These are phyloP conservation scores for Parietaria judaica DNA, from an alignment of 306 rosid genomes.

Conservation along the genomic window DNA sequence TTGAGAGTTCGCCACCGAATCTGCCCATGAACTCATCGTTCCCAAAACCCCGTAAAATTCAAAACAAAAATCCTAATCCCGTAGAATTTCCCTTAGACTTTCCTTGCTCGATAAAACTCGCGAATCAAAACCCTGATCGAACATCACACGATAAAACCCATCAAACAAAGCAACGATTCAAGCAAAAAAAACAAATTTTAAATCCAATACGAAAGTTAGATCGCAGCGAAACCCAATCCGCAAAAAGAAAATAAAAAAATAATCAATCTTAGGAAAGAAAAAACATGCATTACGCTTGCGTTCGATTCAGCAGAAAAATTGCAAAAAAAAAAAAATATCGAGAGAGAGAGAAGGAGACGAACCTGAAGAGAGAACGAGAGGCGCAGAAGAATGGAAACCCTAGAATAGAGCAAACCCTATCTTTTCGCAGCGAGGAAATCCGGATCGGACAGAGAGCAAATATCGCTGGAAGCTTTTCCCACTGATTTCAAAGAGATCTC, in stretches of 20 bases:
- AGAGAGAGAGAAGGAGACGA: slow-evolving; percentile 17
- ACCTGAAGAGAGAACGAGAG: slow-evolving; percentile 23
- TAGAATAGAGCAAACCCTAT: slow-evolving; percentile 21
- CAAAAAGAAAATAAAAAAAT: not conserved
- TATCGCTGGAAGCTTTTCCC: slow-evolving; percentile 15
- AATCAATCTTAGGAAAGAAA: not conserved
- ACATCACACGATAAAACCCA: slow-evolving; percentile 17
- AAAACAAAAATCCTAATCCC: slow-evolving; percentile 14
- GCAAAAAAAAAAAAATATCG: not conserved
- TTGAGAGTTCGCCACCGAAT: slow-evolving; percentile 52
- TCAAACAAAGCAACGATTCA: slow-evolving; percentile 8
- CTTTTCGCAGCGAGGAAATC: slow-evolving; percentile 8
- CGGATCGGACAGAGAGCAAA: slow-evolving; percentile 22
- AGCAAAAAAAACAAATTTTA: not conserved
- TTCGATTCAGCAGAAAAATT: not conserved
- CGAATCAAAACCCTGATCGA: slow-evolving; percentile 18
- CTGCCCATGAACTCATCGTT: slow-evolving; percentile 63
- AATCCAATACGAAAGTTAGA: slow-evolving; percentile 5
- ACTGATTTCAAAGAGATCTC: slow-evolving; percentile 15
- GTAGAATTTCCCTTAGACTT: slow-evolving; percentile 19
- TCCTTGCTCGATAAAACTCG: slow-evolving; percentile 9
- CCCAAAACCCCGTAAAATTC: slow-evolving; percentile 11
- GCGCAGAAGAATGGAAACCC: slow-evolving; percentile 4
- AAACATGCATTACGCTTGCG: slow-evolving; percentile 5
- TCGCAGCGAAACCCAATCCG: slow-evolving; percentile 11